These are phyloP conservation scores for Ophiostoma ips DNA, from an alignment of 2,329 filamentous ascomycete genomes.

Conservation along the genomic window DNA sequence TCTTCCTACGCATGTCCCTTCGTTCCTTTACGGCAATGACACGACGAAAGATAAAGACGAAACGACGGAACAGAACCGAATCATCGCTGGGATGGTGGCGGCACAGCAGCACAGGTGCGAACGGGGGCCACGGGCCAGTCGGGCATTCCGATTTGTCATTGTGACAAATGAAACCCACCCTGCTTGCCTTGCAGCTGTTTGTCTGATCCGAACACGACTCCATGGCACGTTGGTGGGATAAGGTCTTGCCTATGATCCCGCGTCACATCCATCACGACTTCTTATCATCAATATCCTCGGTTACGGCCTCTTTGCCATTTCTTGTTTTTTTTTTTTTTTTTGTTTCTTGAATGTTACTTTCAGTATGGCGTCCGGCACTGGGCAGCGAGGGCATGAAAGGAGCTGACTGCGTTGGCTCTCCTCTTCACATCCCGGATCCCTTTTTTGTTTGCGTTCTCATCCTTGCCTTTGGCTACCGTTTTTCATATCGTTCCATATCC, in stretches of 20 bases:
- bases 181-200: no score
- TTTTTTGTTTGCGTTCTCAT: neutral
- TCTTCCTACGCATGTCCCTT: neutral
- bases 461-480: no score
- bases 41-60: neutral
- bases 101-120: neutral
- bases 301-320: neutral
- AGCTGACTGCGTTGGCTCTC: neutral
- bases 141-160: neutral
- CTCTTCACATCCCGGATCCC: neutral
- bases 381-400: constrained; percentile 6
- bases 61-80: neutral
- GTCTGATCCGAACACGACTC: neutral
- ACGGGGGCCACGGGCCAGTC: neutral
- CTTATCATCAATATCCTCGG: neutral
- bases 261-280: neutral
- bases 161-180: neutral
- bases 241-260: no score
- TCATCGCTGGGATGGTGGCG: neutral
- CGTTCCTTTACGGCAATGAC: no score
- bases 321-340: neutral
- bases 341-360: neutral
- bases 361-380: constrained; percentile 5
- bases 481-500: no score
- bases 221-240: no score